Evolutionary conservation across 2,329 filamentous ascomycete genomes (phyloP).

Genomic region (Hymenoscyphus fraxineus): DNA sequence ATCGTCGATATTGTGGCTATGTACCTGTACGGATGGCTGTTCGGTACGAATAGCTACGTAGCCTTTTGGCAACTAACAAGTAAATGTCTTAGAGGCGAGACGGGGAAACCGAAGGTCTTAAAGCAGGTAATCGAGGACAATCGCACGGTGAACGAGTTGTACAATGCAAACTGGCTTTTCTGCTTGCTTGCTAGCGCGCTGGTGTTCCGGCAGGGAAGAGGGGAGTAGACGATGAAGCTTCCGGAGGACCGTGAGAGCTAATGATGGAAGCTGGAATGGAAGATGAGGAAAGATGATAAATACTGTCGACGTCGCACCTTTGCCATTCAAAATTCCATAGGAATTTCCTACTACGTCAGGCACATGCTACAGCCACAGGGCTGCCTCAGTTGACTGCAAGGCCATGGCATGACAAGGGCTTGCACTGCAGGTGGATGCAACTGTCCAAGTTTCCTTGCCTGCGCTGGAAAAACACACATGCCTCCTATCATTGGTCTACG

Average conservation of each 20-base stretch:
- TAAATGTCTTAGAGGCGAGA: too few species aligned
- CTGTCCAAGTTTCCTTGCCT: background rate
- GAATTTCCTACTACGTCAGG: constrained; percentile 1
- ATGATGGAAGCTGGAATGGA: background rate
- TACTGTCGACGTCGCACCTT: background rate
- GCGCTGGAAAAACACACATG: background rate
- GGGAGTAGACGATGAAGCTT: background rate
- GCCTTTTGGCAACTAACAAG: too few species aligned
- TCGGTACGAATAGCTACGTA: too few species aligned
- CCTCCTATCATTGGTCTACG: background rate
- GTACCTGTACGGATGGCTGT: too few species aligned
- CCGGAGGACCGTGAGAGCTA: background rate
- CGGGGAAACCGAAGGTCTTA: too few species aligned
- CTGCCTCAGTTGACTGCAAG: background rate
- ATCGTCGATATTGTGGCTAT: too few species aligned
- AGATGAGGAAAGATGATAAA: background rate
- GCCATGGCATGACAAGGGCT: background rate
- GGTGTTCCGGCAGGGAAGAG: background rate
- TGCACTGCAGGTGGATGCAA: background rate
- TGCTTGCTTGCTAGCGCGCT: background rate
- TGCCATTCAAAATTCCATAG: background rate
- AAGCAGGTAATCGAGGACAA: background rate
- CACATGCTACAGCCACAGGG: background rate
- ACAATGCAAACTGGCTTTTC: background rate
- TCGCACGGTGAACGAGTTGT: background rate